Conservation (phyloP, 148 eudicot genomes). For the Drosera capensis region DNA sequence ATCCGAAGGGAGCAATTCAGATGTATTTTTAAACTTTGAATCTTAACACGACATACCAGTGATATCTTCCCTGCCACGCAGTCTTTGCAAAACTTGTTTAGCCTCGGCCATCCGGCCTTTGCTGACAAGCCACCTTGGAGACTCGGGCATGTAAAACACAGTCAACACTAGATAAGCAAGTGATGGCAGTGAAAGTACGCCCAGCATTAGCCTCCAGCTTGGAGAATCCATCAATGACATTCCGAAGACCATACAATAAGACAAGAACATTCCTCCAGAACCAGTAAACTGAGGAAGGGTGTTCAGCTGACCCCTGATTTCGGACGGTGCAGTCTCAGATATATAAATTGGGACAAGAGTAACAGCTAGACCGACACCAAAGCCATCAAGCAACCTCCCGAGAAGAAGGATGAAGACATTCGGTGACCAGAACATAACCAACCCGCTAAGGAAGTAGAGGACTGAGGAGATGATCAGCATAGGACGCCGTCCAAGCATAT, state of each 20-base stretch:
- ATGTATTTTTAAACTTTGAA: constrained; percentile 1
- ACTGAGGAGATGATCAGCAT: constrained; percentile 72
- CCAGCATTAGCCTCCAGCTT: constrained; percentile 92
- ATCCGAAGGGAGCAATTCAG: neutral
- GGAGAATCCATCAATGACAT: constrained; percentile 69
- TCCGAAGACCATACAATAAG: constrained; percentile 76
- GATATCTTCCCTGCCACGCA: constrained; percentile 78
- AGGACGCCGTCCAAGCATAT: constrained; percentile 65
- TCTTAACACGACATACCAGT: too few relatives aligned
- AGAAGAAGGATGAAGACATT: constrained; percentile 65
- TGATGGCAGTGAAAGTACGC: constrained; percentile 64
- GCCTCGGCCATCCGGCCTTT: constrained; percentile 85
- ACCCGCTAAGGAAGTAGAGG: constrained; percentile 65
- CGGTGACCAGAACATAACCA: constrained; percentile 89
- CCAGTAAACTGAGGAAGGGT: constrained; percentile 91
- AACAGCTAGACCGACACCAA: constrained; percentile 74
- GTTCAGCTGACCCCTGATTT: constrained; percentile 70
- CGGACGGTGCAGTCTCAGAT: constrained; percentile 88
- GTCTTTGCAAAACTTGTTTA: constrained; percentile 43
- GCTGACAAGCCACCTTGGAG: constrained; percentile 99
- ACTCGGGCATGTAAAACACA: constrained; percentile 65
- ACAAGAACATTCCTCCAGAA: constrained; percentile 68
- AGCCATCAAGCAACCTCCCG: constrained; percentile 72
- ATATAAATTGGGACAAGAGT: constrained; percentile 83
- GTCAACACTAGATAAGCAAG: constrained; percentile 37